Percentiles rank a stretch among this genome's conserved stretches.
Conservation (phyloP, 2,329 filamentous ascomycete species). For the Xylariaceae sp. region DNA sequence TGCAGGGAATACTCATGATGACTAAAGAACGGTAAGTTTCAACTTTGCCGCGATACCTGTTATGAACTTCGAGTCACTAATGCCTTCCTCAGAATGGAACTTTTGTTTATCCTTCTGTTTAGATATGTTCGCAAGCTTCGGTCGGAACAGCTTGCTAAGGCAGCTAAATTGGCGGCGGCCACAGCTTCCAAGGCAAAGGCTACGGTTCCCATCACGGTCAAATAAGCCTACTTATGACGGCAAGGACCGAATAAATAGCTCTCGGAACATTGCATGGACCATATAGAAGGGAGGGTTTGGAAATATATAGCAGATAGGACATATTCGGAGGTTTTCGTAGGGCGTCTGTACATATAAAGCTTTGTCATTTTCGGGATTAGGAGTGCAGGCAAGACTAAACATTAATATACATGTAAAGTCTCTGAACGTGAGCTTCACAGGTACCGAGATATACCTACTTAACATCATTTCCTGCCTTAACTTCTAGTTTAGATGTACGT, state of each 20-base stretch:
- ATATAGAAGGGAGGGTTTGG: not conserved
- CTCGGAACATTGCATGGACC: not conserved
- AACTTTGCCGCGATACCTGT: not conserved
- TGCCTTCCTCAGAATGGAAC: slow-evolving; percentile 67
- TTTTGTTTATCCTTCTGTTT: slow-evolving; percentile 84
- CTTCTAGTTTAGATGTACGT: no score
- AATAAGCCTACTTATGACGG: slow-evolving; percentile 33
- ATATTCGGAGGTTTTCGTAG: not conserved
- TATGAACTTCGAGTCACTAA: slow-evolving; percentile 14
- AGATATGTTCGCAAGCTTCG: slow-evolving; percentile 75
- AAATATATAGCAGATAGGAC: not conserved
- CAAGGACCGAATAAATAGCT: not conserved
- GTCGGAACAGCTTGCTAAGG: slow-evolving; percentile 69
- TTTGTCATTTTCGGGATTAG: slow-evolving; percentile 11
- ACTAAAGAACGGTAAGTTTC: slow-evolving; percentile 85
- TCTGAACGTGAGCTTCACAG: not conserved
- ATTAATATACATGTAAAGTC: no score
- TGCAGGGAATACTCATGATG: slow-evolving; percentile 98
- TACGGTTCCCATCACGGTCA: slow-evolving; percentile 41
- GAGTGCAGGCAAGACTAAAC: slow-evolving; percentile 8
- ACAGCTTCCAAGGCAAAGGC: slow-evolving; percentile 54
- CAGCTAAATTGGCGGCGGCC: slow-evolving; percentile 62
- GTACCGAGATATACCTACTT: not conserved
- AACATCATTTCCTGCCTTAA: no score
- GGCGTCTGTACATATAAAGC: slow-evolving; percentile 9